Evolutionary conservation across 139 green algal species (phyloP).

Genomic region (Closterium sp.): DNA sequence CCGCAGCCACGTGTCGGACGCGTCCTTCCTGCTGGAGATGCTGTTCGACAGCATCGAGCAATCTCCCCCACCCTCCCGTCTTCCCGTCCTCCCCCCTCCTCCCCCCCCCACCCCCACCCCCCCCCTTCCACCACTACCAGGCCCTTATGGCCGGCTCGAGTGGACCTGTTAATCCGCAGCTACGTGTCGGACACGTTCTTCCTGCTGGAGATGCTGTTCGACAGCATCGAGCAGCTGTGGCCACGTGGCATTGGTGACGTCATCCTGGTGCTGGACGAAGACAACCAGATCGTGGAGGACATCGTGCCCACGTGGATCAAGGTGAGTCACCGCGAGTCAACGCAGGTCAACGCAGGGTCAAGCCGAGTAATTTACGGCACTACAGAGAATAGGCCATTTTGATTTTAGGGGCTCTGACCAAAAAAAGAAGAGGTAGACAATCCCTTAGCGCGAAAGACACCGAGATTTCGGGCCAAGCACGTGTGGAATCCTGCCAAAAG

Average conservation of each 20-base stretch:
- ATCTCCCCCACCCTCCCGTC: background rate
- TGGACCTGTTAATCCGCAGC: slow-evolving; percentile 1
- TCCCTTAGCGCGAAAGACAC: too few relatives aligned
- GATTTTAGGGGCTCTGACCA: too few relatives aligned
- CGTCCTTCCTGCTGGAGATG: background rate
- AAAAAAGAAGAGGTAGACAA: too few relatives aligned
- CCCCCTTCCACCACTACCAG: background rate
- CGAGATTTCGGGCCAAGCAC: too few relatives aligned
- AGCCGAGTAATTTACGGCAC: too few relatives aligned
- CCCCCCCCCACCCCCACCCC: too few relatives aligned
- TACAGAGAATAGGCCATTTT: too few relatives aligned
- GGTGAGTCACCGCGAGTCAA: background rate
- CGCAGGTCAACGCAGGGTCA: background rate
- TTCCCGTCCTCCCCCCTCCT: background rate
- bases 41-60: background rate
- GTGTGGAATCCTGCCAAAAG: too few relatives aligned
- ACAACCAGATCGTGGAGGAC: background rate
- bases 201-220: slow-evolving; percentile 6
- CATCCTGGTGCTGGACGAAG: background rate
- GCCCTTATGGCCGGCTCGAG: background rate
- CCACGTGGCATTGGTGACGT: background rate
- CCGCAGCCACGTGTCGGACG: background rate
- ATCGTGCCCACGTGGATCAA: slow-evolving; percentile 11
- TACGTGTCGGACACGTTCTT: slow-evolving; percentile 12
- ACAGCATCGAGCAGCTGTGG: slow-evolving; percentile 7